Conservation (phyloP, 2,329 filamentous ascomycete genomes). For the Cladophialophora bantiana region DNA sequence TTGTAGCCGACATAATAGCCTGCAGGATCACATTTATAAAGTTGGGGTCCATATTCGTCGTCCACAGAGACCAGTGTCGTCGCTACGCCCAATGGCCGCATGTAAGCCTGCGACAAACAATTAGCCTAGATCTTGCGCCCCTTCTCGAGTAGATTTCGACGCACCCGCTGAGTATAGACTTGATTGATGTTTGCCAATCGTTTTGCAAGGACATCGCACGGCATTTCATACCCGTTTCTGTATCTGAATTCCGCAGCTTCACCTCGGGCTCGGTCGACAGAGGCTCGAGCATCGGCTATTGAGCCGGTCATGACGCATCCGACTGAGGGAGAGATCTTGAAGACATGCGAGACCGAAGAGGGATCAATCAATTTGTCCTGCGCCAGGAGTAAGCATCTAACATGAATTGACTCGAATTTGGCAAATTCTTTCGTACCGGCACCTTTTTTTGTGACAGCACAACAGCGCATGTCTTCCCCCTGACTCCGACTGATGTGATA, state of each 20-base stretch:
- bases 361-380: slow-evolving; percentile 99
- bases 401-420: slow-evolving; percentile 37
- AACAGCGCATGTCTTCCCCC: slow-evolving; percentile 96
- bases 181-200: slow-evolving; percentile 98
- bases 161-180: slow-evolving; percentile 95
- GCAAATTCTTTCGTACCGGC: slow-evolving; percentile 69
- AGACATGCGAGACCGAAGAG: slow-evolving; percentile 94
- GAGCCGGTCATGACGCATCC: slow-evolving; percentile 99
- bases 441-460: slow-evolving; percentile 99
- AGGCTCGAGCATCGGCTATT: slow-evolving; percentile 94
- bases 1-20: slow-evolving; percentile 99
- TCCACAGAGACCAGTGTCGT: slow-evolving; percentile 95
- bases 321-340: slow-evolving; percentile 93
- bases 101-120: slow-evolving; percentile 74
- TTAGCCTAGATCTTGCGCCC: slow-evolving; percentile 20
- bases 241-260: slow-evolving; percentile 98
- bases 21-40: slow-evolving; percentile 98
- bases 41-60: slow-evolving; percentile 86
- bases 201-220: slow-evolving; percentile 95
- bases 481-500: slow-evolving; percentile 95
- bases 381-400: slow-evolving; percentile 30
- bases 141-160: slow-evolving; percentile 41
- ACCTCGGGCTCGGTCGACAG: slow-evolving; percentile 87
- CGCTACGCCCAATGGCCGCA: slow-evolving; percentile 95
- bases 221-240: slow-evolving; percentile 99